Conservation (phyloP, 1,284 basidiomycete genomes). For the Marasmius fiardii region DNA sequence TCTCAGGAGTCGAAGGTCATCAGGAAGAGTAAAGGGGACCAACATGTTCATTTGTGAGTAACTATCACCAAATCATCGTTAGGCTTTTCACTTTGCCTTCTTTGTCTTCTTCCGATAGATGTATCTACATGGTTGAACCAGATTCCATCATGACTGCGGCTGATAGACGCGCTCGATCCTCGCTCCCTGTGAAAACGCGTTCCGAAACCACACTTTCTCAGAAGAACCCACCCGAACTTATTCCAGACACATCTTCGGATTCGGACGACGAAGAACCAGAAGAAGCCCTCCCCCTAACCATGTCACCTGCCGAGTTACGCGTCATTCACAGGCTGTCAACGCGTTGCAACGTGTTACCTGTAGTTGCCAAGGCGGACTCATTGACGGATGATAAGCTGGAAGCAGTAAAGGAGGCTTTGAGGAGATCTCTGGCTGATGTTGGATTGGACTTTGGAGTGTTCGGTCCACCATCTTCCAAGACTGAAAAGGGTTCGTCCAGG, state of each 20-base stretch:
- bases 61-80: conserved; percentile 8
- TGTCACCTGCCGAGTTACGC: conserved; percentile 74
- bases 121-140: conserved; percentile 81
- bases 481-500: conserved; percentile 17
- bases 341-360: conserved; percentile 73
- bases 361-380: conserved; percentile 74
- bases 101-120: too few species aligned
- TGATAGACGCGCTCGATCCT: conserved; percentile 43
- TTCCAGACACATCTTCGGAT: conserved; percentile 46
- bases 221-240: conserved; percentile 44
- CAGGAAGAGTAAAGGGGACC: conserved; percentile 78
- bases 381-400: conserved; percentile 69
- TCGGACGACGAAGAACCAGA: conserved; percentile 35
- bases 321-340: conserved; percentile 70
- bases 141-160: conserved; percentile 56
- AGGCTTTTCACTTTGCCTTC: conserved; percentile 18
- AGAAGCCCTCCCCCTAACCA: conserved; percentile 47
- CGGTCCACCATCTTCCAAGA: conserved; percentile 35
- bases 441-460: conserved; percentile 74
- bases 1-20: conserved; percentile 79
- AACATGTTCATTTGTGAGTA: conserved; percentile 77
- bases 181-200: conserved; percentile 48
- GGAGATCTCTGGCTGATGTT: conserved; percentile 56
- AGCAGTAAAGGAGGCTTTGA: conserved; percentile 65
- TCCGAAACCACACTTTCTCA: conserved; percentile 59